Base-by-base conservation (phyloP, 1,139 yeast species). In the Eremothecium cymbalariae region DNA sequence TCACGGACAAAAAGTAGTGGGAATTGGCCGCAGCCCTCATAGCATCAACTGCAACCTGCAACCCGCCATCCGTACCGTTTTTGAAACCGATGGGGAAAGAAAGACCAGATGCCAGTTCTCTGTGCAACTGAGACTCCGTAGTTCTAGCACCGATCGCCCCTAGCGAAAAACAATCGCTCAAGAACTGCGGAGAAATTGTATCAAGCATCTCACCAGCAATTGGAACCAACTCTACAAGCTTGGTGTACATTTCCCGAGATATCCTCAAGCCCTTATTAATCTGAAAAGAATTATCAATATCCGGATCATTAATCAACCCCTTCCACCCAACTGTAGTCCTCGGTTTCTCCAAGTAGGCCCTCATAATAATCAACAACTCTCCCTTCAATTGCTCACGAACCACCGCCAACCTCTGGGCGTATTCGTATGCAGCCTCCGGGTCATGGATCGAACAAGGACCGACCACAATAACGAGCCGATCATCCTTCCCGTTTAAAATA, bases 271-370 rank as follows among this genome's bases (percentile, higher is more conserved):
- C 98, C 64, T 86, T 85, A 68, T 90, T 90, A 60, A 90, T 90
- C 51, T 86, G 77, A 77, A 84, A 88, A 38, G 96, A 73, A 41
- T 85, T 88, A 58, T 90, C 95, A 49, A 90, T 81, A 53, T 90
- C 95, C 16, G 98, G 98, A 62, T 90, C 98, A 60, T 90, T 90
- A 54, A 90, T 88, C 51, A 90, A 70, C 46, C 96, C 98, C 64
- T 90, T 90, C 98, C 98, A 90, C 42, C 98, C 98, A 35, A 90
- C 97, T 16, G 97, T 90, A 36, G 98, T 90, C 66, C 98, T 77
- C 46, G 98, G 98, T 64, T 90, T 90, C 63, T 90, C 98, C 54
- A 90, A 71, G 67, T 90, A 90, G 3, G 97, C 97, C 67, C 98
- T 78, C 98, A 90, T 90, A 42, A 90, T 82, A 42, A 90, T 78